A percentile compares a stretch with the other conserved stretches of the same genome.
These are phyloP conservation scores for Nitzschia inconspicua DNA, from an alignment of 108 stramenopile genomes.

Conservation along the genomic window DNA sequence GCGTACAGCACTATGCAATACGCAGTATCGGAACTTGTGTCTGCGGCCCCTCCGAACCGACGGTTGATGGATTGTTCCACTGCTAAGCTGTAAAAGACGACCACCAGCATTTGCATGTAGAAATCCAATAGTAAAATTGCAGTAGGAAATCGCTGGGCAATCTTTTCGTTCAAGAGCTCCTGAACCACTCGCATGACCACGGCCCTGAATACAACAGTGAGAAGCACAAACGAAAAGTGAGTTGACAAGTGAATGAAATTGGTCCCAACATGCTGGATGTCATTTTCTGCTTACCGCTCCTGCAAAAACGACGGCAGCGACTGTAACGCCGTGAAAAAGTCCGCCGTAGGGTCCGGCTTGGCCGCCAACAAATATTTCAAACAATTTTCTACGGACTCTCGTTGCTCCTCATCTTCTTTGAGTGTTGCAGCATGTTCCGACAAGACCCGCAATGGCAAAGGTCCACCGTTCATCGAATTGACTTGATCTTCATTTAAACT, in stretches of 20 bases:
- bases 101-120: constrained; percentile 33
- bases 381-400: constrained; percentile 51
- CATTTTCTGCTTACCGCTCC: no score
- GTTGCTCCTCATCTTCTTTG: constrained; percentile 18
- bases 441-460: constrained; percentile 60
- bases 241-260: no score
- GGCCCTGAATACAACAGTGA: no score
- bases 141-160: constrained; percentile 69
- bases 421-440: constrained; percentile 39
- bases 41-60: constrained; percentile 14
- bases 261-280: no score
- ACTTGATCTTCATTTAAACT: constrained; percentile 47
- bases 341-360: constrained; percentile 64
- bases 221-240: no score
- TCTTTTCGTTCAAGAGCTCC: constrained; percentile 63
- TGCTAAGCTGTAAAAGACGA: constrained; percentile 17
- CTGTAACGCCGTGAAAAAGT: constrained; percentile 77
- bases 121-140: constrained; percentile 53
- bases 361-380: constrained; percentile 54
- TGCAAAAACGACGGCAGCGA: constrained; percentile 56
- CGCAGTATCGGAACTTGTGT: background rate
- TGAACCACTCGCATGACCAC: constrained; percentile 64
- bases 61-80: constrained; percentile 26
- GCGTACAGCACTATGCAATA: constrained; percentile 30
- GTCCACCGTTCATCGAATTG: constrained; percentile 50